These are phyloP conservation scores for Nitzschia sp. DNA, from an alignment of 108 stramenopile genomes.

Conservation along the genomic window DNA sequence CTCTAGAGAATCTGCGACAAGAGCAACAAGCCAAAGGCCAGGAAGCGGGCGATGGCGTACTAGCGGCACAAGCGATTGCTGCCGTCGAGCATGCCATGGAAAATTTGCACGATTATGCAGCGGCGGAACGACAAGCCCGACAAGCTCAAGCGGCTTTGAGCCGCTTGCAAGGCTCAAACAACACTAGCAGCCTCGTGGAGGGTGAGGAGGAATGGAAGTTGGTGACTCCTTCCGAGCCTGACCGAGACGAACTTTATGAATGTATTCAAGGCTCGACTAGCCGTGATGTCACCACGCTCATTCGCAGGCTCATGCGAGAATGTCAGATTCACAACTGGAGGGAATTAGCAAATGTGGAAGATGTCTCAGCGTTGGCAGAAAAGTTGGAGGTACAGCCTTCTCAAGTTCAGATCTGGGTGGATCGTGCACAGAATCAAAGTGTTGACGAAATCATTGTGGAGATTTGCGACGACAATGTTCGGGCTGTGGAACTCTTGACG, in stretches of 20 bases:
- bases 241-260: slow-evolving; percentile 71
- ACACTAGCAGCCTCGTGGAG: background rate
- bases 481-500: slow-evolving; percentile 52
- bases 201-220: slow-evolving; percentile 52
- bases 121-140: slow-evolving; percentile 31
- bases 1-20: slow-evolving; percentile 78
- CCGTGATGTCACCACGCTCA: background rate
- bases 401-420: slow-evolving; percentile 64
- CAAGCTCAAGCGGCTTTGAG: slow-evolving; percentile 50
- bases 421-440: slow-evolving; percentile 61
- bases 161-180: slow-evolving; percentile 3
- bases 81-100: slow-evolving; percentile 68
- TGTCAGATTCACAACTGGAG: slow-evolving; percentile 70
- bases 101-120: slow-evolving; percentile 48
- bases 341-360: slow-evolving; percentile 67
- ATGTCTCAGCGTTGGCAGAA: slow-evolving; percentile 11
- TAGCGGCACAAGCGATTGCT: slow-evolving; percentile 43
- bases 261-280: slow-evolving; percentile 46
- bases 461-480: slow-evolving; percentile 73
- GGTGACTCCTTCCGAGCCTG: slow-evolving; percentile 66
- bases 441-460: slow-evolving; percentile 86
- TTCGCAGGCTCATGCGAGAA: slow-evolving; percentile 28
- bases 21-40: slow-evolving; percentile 30
- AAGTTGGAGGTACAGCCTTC: slow-evolving; percentile 19
- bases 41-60: slow-evolving; percentile 39